phyloP scores from a whole-genome alignment of 306 rosid genomes.

The Canavalia ensiformis region DNA sequence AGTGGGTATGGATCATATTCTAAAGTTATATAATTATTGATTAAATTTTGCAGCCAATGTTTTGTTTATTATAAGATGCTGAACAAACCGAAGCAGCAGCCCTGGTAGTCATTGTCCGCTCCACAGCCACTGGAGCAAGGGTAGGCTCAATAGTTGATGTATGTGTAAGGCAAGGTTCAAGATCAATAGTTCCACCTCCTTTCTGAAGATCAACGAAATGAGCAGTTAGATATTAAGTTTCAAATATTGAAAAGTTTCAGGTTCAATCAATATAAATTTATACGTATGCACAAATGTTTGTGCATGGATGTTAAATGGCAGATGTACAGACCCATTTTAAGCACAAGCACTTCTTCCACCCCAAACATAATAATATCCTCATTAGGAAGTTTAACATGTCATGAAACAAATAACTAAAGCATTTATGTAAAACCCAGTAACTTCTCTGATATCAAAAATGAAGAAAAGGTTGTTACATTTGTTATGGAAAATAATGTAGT shows the following conservation, averaged over 20 bases:
- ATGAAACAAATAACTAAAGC: conserved; percentile 15
- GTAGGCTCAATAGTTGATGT: conserved; percentile 95
- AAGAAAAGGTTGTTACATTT: conserved; percentile 11
- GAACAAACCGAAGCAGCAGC: conserved; percentile 93
- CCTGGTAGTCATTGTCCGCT: conserved; percentile 96
- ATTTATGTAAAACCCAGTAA: conserved; percentile 18
- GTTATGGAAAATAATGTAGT: conserved; percentile 14
- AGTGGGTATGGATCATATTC: conserved; percentile 23
- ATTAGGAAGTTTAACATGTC: conserved; percentile 3
- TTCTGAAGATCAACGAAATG: conserved; percentile 63
- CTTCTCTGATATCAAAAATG: conserved; percentile 24
- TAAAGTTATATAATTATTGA: not conserved
- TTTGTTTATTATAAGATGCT: conserved; percentile 44
- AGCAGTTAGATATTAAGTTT: conserved; percentile 41
- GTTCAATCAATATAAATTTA: not conserved
- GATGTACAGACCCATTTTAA: conserved; percentile 14
- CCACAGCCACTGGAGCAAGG: conserved; percentile 97
- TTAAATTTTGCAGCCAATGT: conserved; percentile 23
- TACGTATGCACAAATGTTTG: not conserved
- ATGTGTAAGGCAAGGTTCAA: conserved; percentile 97
- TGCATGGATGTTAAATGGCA: not conserved
- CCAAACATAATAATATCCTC: conserved; percentile 1
- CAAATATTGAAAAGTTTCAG: conserved; percentile 29
- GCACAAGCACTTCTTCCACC: conserved; percentile 19
- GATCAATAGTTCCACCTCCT: conserved; percentile 96